Conservation (phyloP, 306 rosid species). For the Psophocarpus tetragonolobus region DNA sequence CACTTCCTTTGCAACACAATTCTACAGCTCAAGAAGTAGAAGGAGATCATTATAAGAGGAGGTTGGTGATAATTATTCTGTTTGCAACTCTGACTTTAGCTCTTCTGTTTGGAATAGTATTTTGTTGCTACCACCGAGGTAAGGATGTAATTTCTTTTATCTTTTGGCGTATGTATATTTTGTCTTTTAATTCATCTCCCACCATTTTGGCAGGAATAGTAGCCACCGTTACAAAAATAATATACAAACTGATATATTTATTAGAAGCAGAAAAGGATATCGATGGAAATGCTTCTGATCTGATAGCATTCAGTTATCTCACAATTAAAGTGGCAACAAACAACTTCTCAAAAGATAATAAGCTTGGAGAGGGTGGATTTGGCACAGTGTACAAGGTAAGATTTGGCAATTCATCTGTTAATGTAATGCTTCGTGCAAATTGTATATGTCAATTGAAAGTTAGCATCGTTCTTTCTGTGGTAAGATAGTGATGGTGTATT, state of each 20-base stretch:
- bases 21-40: constrained; percentile 35
- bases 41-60: constrained; percentile 33
- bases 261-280: constrained; percentile 30
- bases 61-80: constrained; percentile 33
- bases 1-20: constrained; percentile 22
- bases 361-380: constrained; percentile 60
- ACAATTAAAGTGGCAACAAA: constrained; percentile 50
- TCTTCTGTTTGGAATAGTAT: constrained; percentile 33
- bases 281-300: constrained; percentile 29
- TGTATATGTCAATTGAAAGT: neutral
- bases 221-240: neutral
- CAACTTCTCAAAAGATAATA: constrained; percentile 49
- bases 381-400: constrained; percentile 58
- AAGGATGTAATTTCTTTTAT: constrained; percentile 1
- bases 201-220: constrained; percentile 17
- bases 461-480: neutral
- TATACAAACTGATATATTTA: constrained; percentile 27
- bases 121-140: constrained; percentile 34
- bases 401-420: neutral
- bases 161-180: neutral
- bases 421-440: neutral
- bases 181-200: neutral
- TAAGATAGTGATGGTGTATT: neutral
- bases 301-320: constrained; percentile 42
- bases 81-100: constrained; percentile 18